A percentile compares a stretch with the other conserved stretches of the same genome.
These are phyloP conservation scores for Plasmodium vivax DNA, from an alignment of 169 alveolate species.

Conservation along the genomic window DNA sequence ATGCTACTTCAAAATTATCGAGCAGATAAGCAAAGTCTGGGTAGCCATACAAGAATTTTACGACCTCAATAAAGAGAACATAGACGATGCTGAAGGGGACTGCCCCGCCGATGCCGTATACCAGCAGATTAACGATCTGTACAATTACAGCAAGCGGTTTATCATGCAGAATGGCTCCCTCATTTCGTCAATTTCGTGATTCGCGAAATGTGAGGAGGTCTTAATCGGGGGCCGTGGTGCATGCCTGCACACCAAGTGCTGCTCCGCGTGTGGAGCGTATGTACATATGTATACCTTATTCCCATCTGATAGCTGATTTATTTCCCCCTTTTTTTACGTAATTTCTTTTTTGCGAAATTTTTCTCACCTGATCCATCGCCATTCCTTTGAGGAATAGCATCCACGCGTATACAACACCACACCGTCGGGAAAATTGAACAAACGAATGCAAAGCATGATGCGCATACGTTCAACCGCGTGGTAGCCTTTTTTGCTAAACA, in stretches of 20 bases:
- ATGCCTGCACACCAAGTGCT: not conserved
- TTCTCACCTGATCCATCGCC: not conserved
- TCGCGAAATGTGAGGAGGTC: not conserved
- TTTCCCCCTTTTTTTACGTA: not conserved
- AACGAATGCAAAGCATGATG: not conserved
- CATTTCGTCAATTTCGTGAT: conserved; percentile 26
- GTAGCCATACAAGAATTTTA: conserved; percentile 49
- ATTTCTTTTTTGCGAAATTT: not conserved
- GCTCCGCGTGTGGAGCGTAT: not conserved
- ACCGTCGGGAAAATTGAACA: not conserved
- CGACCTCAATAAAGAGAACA: conserved; percentile 33
- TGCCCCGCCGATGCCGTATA: not conserved
- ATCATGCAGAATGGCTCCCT: conserved; percentile 25
- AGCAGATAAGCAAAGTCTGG: conserved; percentile 58
- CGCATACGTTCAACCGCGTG: not conserved
- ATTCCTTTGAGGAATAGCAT: not conserved
- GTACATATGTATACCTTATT: not conserved
- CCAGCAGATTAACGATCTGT: conserved; percentile 23
- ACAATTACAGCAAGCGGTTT: conserved; percentile 25
- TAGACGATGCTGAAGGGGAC: conserved; percentile 4
- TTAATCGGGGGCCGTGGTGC: not conserved
- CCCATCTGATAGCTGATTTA: not conserved
- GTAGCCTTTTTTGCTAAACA: not conserved
- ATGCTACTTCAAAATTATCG: conserved; percentile 47
- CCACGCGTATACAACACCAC: not conserved